These are phyloP conservation scores for Graphiopsis chlorocephala DNA, from an alignment of 2,329 filamentous ascomycete species.

Conservation along the genomic window DNA sequence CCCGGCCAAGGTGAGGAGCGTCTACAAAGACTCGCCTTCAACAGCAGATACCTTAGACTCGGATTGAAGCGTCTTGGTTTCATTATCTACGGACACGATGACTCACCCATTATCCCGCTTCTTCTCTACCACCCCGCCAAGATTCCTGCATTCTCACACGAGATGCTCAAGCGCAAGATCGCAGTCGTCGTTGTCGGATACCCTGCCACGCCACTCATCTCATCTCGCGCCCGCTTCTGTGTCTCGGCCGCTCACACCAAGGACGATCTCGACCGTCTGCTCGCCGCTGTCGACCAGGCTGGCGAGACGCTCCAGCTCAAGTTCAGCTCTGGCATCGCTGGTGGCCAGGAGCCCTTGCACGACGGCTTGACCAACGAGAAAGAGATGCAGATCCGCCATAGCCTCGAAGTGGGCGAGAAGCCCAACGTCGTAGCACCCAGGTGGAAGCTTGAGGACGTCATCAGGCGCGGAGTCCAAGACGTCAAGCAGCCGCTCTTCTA, in stretches of 20 bases:
- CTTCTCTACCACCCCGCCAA: slow-evolving; percentile 98
- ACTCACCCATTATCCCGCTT: slow-evolving; percentile 93
- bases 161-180: slow-evolving; percentile 97
- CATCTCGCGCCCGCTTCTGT: slow-evolving; percentile 92
- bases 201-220: slow-evolving; percentile 91
- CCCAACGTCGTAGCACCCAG: slow-evolving; percentile 62
- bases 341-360: slow-evolving; percentile 74
- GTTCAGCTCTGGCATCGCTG: slow-evolving; percentile 93
- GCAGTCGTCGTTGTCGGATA: slow-evolving; percentile 97
- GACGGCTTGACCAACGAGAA: slow-evolving; percentile 69
- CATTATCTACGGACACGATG: slow-evolving; percentile 96
- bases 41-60: slow-evolving; percentile 95
- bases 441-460: slow-evolving; percentile 74
- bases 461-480: slow-evolving; percentile 71
- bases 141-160: slow-evolving; percentile 96
- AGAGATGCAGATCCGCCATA: slow-evolving; percentile 62
- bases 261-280: slow-evolving; percentile 87
- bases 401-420: slow-evolving; percentile 49
- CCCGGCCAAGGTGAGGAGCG: slow-evolving; percentile 95
- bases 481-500: slow-evolving; percentile 62
- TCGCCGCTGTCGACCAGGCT: slow-evolving; percentile 87
- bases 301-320: slow-evolving; percentile 91
- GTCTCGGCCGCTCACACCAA: slow-evolving; percentile 96
- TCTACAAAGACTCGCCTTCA: slow-evolving; percentile 93
- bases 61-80: slow-evolving; percentile 94